A percentile compares a stretch with the other conserved stretches of the same genome.
These are phyloP conservation scores for Ampelomyces quisqualis DNA, from an alignment of 2,329 filamentous ascomycete species.

Conservation along the genomic window DNA sequence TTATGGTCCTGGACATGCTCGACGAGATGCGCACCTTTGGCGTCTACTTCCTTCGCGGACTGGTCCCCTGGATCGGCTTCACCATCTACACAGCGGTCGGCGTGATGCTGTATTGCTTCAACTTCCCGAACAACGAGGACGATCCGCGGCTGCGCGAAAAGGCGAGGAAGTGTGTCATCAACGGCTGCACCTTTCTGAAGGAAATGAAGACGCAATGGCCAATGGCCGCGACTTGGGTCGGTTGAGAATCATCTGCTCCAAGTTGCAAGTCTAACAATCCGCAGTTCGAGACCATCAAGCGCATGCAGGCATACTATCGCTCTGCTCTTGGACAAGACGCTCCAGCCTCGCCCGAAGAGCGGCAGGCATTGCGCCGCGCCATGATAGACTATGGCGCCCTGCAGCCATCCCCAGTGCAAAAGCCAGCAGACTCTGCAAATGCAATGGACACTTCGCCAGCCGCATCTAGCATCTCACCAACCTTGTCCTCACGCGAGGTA, in stretches of 20 bases:
- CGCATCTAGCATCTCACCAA: slow-evolving; percentile 9
- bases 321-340: slow-evolving; percentile 38
- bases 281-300: slow-evolving; percentile 47
- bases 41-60: slow-evolving; percentile 43
- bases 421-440: slow-evolving; percentile 27
- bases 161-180: slow-evolving; percentile 38
- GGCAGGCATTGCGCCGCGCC: slow-evolving; percentile 39
- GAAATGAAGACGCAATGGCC: slow-evolving; percentile 47
- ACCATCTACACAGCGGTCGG: slow-evolving; percentile 47
- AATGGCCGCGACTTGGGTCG: slow-evolving; percentile 46
- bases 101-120: slow-evolving; percentile 44
- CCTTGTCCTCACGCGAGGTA: slow-evolving; percentile 6
- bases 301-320: slow-evolving; percentile 46
- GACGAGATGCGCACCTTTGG: slow-evolving; percentile 47
- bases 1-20: slow-evolving; percentile 44
- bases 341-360: slow-evolving; percentile 41
- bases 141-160: slow-evolving; percentile 37
- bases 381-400: slow-evolving; percentile 47
- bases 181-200: slow-evolving; percentile 42
- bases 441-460: slow-evolving; percentile 16
- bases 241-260: too few species aligned
- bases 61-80: slow-evolving; percentile 47
- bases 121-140: slow-evolving; percentile 41
- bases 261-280: too few species aligned
- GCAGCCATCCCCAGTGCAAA: slow-evolving; percentile 43